phyloP scores from a whole-genome alignment of 345 rosid species.

The Salix arbutifolia region DNA sequence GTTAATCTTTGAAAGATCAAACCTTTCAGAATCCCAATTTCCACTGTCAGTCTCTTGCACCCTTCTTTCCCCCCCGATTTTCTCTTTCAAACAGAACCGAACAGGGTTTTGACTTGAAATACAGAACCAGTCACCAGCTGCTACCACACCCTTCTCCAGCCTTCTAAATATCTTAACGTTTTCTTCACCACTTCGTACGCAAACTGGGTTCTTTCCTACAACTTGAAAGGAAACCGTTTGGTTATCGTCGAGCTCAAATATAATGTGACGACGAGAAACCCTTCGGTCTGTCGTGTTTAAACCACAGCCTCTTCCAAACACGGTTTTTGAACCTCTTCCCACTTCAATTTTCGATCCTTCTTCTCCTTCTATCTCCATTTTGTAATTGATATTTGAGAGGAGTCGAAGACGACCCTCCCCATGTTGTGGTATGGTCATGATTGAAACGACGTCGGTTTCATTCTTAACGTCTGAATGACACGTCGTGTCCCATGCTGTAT shows the following conservation, averaged over 20 bases:
- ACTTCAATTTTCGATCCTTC: slow-evolving; percentile 51
- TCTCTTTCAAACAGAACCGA: slow-evolving; percentile 49
- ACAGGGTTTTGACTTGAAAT: slow-evolving; percentile 46
- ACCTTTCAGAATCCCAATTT: slow-evolving; percentile 3
- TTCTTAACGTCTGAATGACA: too few species aligned
- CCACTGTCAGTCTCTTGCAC: slow-evolving; percentile 28
- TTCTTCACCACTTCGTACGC: slow-evolving; percentile 37
- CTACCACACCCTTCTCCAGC: slow-evolving; percentile 46
- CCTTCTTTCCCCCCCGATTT: slow-evolving; percentile 24
- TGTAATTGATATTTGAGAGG: too few species aligned
- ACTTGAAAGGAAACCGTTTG: slow-evolving; percentile 55
- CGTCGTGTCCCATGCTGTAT: too few species aligned
- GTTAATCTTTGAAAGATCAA: slow-evolving; percentile 41
- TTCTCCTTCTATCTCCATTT: slow-evolving; percentile 67
- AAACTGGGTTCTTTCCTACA: slow-evolving; percentile 65
- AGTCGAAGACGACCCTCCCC: too few species aligned
- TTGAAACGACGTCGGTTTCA: too few species aligned
- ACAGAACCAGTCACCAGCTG: slow-evolving; percentile 55
- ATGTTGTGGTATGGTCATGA: too few species aligned
- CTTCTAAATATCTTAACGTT: slow-evolving; percentile 38
- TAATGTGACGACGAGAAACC: slow-evolving; percentile 63
- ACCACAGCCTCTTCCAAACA: slow-evolving; percentile 61
- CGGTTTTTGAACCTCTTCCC: slow-evolving; percentile 17
- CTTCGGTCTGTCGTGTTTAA: slow-evolving; percentile 44
- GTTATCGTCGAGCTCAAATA: slow-evolving; percentile 20